Conservation (phyloP, 1,284 basidiomycete species). For the Rhodofomes roseus region DNA sequence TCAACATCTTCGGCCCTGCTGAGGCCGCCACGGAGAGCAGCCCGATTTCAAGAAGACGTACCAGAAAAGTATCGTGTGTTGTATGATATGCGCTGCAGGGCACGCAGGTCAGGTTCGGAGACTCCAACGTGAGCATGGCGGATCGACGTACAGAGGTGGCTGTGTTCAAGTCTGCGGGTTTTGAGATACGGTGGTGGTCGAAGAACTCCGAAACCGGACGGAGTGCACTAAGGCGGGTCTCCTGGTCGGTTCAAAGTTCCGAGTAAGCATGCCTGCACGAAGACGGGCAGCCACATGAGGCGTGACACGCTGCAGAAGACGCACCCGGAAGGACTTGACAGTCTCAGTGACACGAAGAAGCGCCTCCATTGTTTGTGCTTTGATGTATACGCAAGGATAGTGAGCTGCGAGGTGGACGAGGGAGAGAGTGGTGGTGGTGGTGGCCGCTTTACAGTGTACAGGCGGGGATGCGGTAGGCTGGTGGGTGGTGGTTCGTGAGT, state of each 20-base stretch:
- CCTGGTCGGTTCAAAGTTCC: constrained; percentile 38
- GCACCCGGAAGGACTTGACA: constrained; percentile 69
- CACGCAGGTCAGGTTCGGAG: constrained; percentile 2
- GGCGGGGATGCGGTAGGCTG: constrained; percentile 7
- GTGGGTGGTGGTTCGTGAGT: constrained; percentile 8
- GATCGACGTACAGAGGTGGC: constrained; percentile 57
- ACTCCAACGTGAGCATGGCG: neutral
- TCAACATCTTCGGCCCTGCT: neutral
- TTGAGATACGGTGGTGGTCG: constrained; percentile 84
- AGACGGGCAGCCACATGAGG: neutral
- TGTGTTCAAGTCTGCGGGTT: constrained; percentile 71
- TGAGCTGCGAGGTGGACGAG: neutral
- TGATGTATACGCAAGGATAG: neutral
- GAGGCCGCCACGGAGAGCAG: neutral
- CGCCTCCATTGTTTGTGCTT: constrained; percentile 48
- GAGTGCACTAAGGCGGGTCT: constrained; percentile 81
- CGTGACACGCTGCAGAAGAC: neutral
- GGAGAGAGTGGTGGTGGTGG: constrained; percentile 4
- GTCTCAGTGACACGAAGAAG: constrained; percentile 62
- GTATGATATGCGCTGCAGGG: constrained; percentile 80
- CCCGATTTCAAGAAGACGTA: constrained; percentile 23
- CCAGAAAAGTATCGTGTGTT: constrained; percentile 93
- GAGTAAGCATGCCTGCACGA: neutral
- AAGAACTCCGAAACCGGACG: constrained; percentile 84
- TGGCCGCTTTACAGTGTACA: neutral